A percentile compares a stretch with the other conserved stretches of the same genome.
phyloP scores from a whole-genome alignment of 2,329 filamentous ascomycete species.

The Alternaria brassicae region DNA sequence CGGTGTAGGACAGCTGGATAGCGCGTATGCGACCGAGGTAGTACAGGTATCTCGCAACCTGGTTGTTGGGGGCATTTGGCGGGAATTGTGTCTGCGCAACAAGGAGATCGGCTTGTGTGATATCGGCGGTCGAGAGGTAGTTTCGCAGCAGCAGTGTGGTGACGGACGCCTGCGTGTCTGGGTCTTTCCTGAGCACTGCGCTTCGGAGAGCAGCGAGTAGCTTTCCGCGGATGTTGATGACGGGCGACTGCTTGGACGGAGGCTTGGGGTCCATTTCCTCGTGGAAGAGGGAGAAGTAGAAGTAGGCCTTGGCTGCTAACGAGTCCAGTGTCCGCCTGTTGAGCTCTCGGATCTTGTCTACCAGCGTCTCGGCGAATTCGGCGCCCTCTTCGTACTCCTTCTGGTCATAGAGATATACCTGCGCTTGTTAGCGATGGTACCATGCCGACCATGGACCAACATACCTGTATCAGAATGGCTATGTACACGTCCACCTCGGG shows the following conservation, averaged over 20 bases:
- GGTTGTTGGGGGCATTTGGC: conserved; percentile 92
- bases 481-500: conserved; percentile 91
- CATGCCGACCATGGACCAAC: conserved; percentile 2
- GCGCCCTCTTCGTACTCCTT: conserved; percentile 82
- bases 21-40: conserved; percentile 96
- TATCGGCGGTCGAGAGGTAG: conserved; percentile 95
- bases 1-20: conserved; percentile 95
- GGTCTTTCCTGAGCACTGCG: conserved; percentile 94
- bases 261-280: conserved; percentile 88
- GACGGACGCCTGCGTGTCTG: conserved; percentile 95
- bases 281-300: conserved; percentile 95
- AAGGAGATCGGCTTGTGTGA: conserved; percentile 93
- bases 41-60: conserved; percentile 96
- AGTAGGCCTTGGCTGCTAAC: conserved; percentile 93
- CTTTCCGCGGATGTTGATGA: conserved; percentile 84
- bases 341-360: conserved; percentile 83
- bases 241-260: conserved; percentile 84
- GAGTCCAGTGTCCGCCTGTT: conserved; percentile 95
- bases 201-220: conserved; percentile 89
- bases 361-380: conserved; percentile 82
- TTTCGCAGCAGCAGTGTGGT: conserved; percentile 94
- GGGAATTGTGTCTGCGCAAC: conserved; percentile 97
- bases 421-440: conserved; percentile 42
- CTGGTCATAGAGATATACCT: conserved; percentile 88
- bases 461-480: conserved; percentile 69